Conservation (phyloP, 2,329 filamentous ascomycete genomes). For the Fusarium coicis region DNA sequence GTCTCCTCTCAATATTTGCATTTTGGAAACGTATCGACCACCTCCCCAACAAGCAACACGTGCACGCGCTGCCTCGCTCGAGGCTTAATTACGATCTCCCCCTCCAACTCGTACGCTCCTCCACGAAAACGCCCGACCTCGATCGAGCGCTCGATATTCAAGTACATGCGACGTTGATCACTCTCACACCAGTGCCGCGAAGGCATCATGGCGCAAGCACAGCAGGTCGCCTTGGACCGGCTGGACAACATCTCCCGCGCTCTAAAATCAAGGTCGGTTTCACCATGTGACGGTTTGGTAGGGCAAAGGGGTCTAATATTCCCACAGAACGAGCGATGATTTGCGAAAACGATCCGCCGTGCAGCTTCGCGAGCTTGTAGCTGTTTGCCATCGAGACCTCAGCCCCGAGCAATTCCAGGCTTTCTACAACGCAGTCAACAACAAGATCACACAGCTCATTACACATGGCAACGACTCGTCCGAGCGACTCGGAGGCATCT, state of each 20-base stretch:
- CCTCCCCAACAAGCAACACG: constrained; percentile 13
- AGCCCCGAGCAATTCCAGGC: constrained; percentile 78
- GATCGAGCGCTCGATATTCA: constrained; percentile 6
- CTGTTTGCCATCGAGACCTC: constrained; percentile 74
- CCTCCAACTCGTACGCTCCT: constrained; percentile 11
- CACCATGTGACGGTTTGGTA: not conserved
- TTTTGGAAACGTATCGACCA: not conserved
- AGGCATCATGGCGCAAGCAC: constrained; percentile 56
- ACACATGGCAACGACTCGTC: constrained; percentile 86
- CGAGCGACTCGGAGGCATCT: constrained; percentile 90
- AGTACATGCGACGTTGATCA: constrained; percentile 47
- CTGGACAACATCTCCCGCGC: constrained; percentile 66
- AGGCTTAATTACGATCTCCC: constrained; percentile 16
- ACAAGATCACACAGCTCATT: constrained; percentile 72
- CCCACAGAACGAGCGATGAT: constrained; percentile 56
- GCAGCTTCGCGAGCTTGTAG: constrained; percentile 66
- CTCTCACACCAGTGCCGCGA: constrained; percentile 36
- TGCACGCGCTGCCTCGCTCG: constrained; percentile 23
- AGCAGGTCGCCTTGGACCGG: constrained; percentile 65
- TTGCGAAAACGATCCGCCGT: constrained; percentile 63
- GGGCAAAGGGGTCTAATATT: constrained; percentile 26
- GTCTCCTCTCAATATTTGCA: not conserved
- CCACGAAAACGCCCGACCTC: constrained; percentile 4
- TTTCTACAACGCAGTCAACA: constrained; percentile 68
- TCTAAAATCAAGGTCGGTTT: constrained; percentile 63